Evolutionary conservation across 116 monocot species (phyloP), one percentile per base, ranked within the genome.

Genomic region (Dioscorea cayenensis): DNA sequence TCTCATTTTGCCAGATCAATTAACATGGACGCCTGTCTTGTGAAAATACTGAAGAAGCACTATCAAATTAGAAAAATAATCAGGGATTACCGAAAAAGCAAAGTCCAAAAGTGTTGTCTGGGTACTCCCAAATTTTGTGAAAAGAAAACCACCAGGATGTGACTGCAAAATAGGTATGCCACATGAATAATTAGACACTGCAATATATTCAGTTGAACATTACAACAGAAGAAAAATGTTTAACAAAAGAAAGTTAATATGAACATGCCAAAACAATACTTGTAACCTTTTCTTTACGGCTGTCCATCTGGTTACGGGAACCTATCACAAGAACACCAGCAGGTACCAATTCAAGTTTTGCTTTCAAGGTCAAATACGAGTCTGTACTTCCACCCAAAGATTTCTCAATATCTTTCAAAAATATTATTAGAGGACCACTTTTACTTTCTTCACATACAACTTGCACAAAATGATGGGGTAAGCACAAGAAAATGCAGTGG

Each of bases 141-240:
- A 96, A 63, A 96, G 92, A 83, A 96, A 92, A 25, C 95, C 90
- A 50, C 96, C 92, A 72, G 96, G 99, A 82, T 99, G 99, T 71
- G 91, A 80, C 99, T 99, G 83, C 78, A 87, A 79, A 52, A 55
- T 17, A 55, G 14, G 14, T 76, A 91, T 2, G 2, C 0, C 52
- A 55, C 91, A 77, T 94, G 89, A 73, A 94, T 94, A 49, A 91
- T 94, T 72, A 99, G 18, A 14, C 14, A 71, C n/a, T n/a, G n/a
- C n/a, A n/a, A n/a, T n/a, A n/a, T n/a, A n/a, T n/a, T n/a, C n/a
- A n/a, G n/a, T n/a, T n/a, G n/a, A n/a, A n/a, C n/a, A n/a, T n/a
- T n/a, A n/a, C n/a, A n/a, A n/a, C n/a, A n/a, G n/a, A n/a, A n/a
- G n/a, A n/a, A n/a, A n/a, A n/a, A n/a, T n/a, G n/a, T n/a, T n/a